Conservation (phyloP, 176 grass and related monocot genomes). For the Avena sativa region DNA sequence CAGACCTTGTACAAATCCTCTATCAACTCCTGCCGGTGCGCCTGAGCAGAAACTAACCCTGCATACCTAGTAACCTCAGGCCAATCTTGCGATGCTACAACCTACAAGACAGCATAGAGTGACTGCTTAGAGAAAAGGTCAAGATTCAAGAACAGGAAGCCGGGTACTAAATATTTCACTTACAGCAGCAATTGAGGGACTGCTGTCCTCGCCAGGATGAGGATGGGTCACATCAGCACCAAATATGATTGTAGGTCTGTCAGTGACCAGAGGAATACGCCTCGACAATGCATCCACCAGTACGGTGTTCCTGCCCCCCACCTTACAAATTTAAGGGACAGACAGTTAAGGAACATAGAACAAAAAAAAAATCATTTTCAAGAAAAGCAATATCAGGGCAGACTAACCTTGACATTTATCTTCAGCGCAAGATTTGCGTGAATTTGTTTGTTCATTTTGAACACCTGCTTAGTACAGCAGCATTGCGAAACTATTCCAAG, state of each 20-base stretch:
- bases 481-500: constrained; percentile 89
- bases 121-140: neutral
- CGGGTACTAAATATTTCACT: constrained; percentile 24
- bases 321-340: constrained; percentile 48
- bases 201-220: constrained; percentile 86
- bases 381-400: neutral
- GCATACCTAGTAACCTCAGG: constrained; percentile 97
- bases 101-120: constrained; percentile 48
- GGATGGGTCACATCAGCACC: constrained; percentile 97
- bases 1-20: constrained; percentile 84
- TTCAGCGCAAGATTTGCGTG: constrained; percentile 93
- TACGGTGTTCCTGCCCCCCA: constrained; percentile 92
- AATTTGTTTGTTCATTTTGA: constrained; percentile 77
- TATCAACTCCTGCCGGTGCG: constrained; percentile 87
- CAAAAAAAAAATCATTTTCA: neutral
- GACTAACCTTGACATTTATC: constrained; percentile 95
- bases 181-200: constrained; percentile 92
- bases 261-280: constrained; percentile 83
- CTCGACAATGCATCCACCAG: constrained; percentile 81
- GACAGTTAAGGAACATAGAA: constrained; percentile 23
- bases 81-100: constrained; percentile 97
- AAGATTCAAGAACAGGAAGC: neutral
- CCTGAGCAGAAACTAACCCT: constrained; percentile 87
- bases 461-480: constrained; percentile 88
- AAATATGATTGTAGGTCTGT: constrained; percentile 91